phyloP scores from a whole-genome alignment of 2,329 filamentous ascomycete genomes.

The Fusarium devonianum region DNA sequence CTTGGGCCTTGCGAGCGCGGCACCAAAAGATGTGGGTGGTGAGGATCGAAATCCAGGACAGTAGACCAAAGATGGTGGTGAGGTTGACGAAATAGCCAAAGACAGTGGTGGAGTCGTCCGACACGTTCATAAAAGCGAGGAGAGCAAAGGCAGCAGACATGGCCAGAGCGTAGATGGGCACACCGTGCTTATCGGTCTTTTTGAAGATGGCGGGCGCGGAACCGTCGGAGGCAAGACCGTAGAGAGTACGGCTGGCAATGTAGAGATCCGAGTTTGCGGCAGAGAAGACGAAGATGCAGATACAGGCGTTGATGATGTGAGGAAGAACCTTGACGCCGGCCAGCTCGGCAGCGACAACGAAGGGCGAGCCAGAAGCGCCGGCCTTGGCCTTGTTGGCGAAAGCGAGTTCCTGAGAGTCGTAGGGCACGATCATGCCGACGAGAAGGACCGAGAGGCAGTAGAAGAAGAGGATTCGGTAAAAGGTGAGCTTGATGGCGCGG shows the following conservation, averaged over 20 bases:
- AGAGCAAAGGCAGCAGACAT: slow-evolving; percentile 68
- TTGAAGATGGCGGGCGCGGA: slow-evolving; percentile 77
- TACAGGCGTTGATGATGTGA: slow-evolving; percentile 75
- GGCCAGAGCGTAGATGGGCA: slow-evolving; percentile 71
- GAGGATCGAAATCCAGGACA: slow-evolving; percentile 73
- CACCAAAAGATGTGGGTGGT: slow-evolving; percentile 73
- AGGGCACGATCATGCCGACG: slow-evolving; percentile 79
- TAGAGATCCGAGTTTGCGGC: slow-evolving; percentile 81
- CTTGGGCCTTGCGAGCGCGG: slow-evolving; percentile 67
- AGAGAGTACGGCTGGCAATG: slow-evolving; percentile 75
- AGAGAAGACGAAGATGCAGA: slow-evolving; percentile 78
- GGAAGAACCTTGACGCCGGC: slow-evolving; percentile 69
- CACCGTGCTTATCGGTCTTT: slow-evolving; percentile 73
- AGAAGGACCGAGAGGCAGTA: slow-evolving; percentile 78
- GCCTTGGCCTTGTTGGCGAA: slow-evolving; percentile 59
- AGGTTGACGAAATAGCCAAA: slow-evolving; percentile 74
- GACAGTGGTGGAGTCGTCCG: slow-evolving; percentile 61
- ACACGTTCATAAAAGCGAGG: slow-evolving; percentile 73
- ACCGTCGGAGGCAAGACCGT: slow-evolving; percentile 74
- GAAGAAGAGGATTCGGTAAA: slow-evolving; percentile 83
- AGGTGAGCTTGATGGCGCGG: slow-evolving; percentile 79
- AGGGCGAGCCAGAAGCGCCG: slow-evolving; percentile 65
- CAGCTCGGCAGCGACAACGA: slow-evolving; percentile 74
- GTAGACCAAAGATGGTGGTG: slow-evolving; percentile 69
- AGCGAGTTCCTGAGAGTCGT: slow-evolving; percentile 66